phyloP scores from a whole-genome alignment of 139 green algal genomes.

The Trebouxia sp. region DNA sequence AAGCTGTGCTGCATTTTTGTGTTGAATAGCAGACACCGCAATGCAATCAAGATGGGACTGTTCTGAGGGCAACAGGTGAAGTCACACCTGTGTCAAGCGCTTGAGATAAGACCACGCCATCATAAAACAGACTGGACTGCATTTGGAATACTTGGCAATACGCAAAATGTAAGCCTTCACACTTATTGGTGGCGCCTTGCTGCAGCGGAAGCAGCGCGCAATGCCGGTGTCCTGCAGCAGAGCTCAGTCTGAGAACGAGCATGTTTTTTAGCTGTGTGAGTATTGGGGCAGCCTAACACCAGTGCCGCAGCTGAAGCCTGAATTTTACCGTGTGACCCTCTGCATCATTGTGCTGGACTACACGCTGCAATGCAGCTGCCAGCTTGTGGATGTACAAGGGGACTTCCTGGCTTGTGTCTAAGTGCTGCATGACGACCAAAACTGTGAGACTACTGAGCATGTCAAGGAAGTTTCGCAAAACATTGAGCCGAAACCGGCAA shows the following conservation, averaged over 20 bases:
- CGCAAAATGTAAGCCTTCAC: not conserved
- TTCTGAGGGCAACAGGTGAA: not conserved
- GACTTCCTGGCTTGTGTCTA: not conserved
- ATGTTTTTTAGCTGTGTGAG: too few relatives aligned
- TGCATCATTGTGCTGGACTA: not conserved
- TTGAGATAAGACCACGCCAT: slow-evolving; percentile 16
- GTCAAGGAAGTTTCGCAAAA: not conserved
- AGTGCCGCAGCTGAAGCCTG: too few relatives aligned
- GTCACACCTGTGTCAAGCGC: not conserved
- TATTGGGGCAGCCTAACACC: not conserved
- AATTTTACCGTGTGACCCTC: not conserved
- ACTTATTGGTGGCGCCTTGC: not conserved
- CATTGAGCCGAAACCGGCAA: too few relatives aligned
- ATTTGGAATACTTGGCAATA: slow-evolving; percentile 23
- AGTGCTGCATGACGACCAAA: too few relatives aligned
- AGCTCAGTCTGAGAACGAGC: too few relatives aligned
- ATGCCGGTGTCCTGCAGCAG: not conserved
- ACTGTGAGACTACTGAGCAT: too few relatives aligned
- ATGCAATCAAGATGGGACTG: not conserved
- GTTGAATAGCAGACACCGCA: too few relatives aligned
- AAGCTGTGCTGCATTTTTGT: too few relatives aligned
- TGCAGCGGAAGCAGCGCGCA: not conserved
- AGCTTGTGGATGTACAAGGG: not conserved
- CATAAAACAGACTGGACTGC: slow-evolving; percentile 1
- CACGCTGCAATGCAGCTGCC: not conserved